Evolutionary conservation across 2,329 filamentous ascomycete species (phyloP), one percentile per base, ranked within the genome.

Genomic region (Tolypocladium paradoxum): DNA sequence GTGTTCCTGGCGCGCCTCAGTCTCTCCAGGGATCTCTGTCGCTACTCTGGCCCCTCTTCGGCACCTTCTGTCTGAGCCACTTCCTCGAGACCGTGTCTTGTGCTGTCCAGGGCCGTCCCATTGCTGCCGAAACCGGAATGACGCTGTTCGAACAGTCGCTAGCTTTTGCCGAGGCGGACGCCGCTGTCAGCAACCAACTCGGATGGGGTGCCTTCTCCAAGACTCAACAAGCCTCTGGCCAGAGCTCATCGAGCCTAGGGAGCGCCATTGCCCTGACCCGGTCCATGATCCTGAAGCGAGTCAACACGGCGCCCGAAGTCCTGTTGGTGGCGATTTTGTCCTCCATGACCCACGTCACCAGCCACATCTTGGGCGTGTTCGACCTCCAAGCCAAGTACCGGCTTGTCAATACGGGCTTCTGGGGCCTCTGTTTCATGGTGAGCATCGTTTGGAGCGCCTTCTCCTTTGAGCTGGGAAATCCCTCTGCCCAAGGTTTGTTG

Each of bases 101-200:
- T 67, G 89, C 92, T 11, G 78, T 97, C 7, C 90, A 96, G 67
- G 92, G 92, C 34, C 83, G 87, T 2, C 80, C 83, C 2, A 81
- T 89, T 0, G 82, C 87, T 57, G 86, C 88, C 0, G 93, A 97
- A 70, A 95, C 90, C 1, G 91, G 90, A 20, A 96, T 97, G 88
- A 96, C 91, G 0, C 80, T 96, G 2, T 96, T 97, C 62, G 93
- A 99, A 66, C 91, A 96, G 64, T 96, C 91, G 0, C 76, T 99
- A 9, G 92, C 92, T 2, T 99, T 97, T 71, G 90, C 92, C 12
- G 93, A 99, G 69, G 92, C 92, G 9, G 93, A 99, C 67, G 86
- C 88, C 33, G 87, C 91, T 58, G 84, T 96, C 47, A 85, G 84
- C 61, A 88, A 85, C 58, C 87, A 90, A 50, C 79, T 96, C 16